Evolutionary conservation across 805 yeast genomes (phyloP), one percentile per base, ranked within the genome.

Genomic region (Pichia paraexigua): DNA sequence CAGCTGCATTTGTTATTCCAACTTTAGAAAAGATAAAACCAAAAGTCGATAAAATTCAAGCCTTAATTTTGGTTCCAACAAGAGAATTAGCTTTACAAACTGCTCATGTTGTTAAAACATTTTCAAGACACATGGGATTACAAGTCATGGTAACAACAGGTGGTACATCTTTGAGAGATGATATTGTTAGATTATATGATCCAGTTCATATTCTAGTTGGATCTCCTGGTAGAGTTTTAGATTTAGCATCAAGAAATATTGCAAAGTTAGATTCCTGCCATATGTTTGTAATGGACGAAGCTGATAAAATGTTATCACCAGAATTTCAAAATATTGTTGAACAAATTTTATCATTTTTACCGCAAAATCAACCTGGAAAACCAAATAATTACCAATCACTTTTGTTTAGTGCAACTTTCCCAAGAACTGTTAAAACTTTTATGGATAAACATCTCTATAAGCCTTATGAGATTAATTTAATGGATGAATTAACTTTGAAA

Each of bases 111-210:
- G 96, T 94, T 50, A 85, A 92, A 70, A 91, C 98, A 13, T 76
- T 94, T 56, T 97, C 97, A 53, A 90, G 90, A 67, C 98, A 94
- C 69, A 75, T 94, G 69, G 92, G 90, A 32, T 75, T 90, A 58
- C 85, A 91, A 66, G 89, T 94, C 64, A 92, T 94, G 98, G 97
- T 92, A 52, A 85, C 98, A 70, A 94, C 98, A 13, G 99, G 99
- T 69, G 99, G 99, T 65, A 94, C 99, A 45, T 80, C 85, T 52
- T 76, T 94, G 59, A 84, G 86, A 71, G 99, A 94, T 71, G 99
- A 94, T 70, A 92, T 94, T 62, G 69, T 94, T 63, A 85, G 99
- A 76, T 76, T 94, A 62, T 81, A 87, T 63, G 98, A 92, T 48
- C 85, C 95, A 13, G 97, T 94, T 40, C 98, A 94, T 68, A 80